A percentile compares a stretch with the other conserved stretches of the same genome.
phyloP scores from a whole-genome alignment of 1,284 basidiomycete species.

The Pseudozyma tsukubaensis region DNA sequence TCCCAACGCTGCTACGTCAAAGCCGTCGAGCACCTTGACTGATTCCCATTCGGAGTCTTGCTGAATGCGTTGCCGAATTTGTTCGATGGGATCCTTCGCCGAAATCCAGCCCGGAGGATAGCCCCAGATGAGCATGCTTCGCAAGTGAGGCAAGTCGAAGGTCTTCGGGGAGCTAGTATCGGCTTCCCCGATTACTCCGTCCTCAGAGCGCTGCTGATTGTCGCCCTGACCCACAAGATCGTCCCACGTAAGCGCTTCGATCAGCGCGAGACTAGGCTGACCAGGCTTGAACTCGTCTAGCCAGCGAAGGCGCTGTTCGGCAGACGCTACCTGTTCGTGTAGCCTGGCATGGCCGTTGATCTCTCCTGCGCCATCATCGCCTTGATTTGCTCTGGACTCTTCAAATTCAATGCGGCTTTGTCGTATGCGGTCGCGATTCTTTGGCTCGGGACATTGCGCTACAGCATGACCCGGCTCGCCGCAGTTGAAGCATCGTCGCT shows the following conservation, averaged over 20 bases:
- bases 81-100: slow-evolving; percentile 15
- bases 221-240: neutral
- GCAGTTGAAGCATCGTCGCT: slow-evolving; percentile 33
- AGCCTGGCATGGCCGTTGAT: slow-evolving; percentile 21
- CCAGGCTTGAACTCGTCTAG: slow-evolving; percentile 23
- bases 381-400: slow-evolving; percentile 12
- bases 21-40: slow-evolving; percentile 15
- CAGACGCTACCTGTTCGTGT: slow-evolving; percentile 32
- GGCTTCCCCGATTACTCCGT: neutral
- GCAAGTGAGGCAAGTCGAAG: slow-evolving; percentile 19
- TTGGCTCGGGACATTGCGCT: slow-evolving; percentile 16
- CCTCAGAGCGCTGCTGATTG: too few relatives aligned
- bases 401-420: slow-evolving; percentile 23
- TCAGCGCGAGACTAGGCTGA: slow-evolving; percentile 15
- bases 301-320: slow-evolving; percentile 22
- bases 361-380: slow-evolving; percentile 8
- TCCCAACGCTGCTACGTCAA: slow-evolving; percentile 13
- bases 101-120: slow-evolving; percentile 40
- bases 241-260: slow-evolving; percentile 19
- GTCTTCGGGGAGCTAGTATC: too few relatives aligned
- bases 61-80: slow-evolving; percentile 15
- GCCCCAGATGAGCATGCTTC: slow-evolving; percentile 34
- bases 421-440: slow-evolving; percentile 24
- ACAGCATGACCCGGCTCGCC: slow-evolving; percentile 22
- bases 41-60: slow-evolving; percentile 28